A percentile compares a stretch with the other conserved stretches of the same genome.
Evolutionary conservation across 441 rosid genomes (phyloP).

Genomic region (Erodium moschatum): DNA sequence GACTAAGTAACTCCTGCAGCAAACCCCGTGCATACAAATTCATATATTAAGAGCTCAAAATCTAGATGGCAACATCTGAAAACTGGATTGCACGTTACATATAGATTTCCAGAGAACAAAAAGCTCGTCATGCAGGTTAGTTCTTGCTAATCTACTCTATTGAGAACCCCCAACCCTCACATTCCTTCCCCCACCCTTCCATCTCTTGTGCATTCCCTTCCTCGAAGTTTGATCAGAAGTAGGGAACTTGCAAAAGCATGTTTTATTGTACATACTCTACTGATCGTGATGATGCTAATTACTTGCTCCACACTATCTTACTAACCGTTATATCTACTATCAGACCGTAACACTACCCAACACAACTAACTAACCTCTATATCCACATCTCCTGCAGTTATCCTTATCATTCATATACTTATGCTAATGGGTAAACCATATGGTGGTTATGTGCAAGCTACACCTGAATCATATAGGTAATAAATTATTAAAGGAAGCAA

Average conservation of each 20-base stretch:
- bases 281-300: too few relatives aligned
- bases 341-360: neutral
- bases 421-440: neutral
- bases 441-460: neutral
- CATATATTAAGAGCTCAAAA: constrained; percentile 11
- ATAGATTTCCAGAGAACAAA: neutral
- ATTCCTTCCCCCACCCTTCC: neutral
- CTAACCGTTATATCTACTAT: too few relatives aligned
- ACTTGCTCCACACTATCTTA: too few relatives aligned
- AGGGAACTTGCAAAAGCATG: neutral
- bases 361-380: neutral
- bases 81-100: constrained; percentile 2
- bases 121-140: neutral
- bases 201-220: neutral
- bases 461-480: neutral
- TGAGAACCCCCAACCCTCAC: neutral
- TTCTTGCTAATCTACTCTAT: neutral
- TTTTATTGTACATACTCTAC: neutral
- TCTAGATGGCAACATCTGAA: constrained; percentile 13
- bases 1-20: constrained; percentile 63
- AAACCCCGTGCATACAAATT: constrained; percentile 14
- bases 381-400: neutral
- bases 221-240: neutral
- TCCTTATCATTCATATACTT: neutral
- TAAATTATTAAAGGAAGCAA: constrained; percentile 11